Evolutionary conservation across 1,139 yeast genomes (phyloP).

Genomic region (Wickerhamomyces sp.): DNA sequence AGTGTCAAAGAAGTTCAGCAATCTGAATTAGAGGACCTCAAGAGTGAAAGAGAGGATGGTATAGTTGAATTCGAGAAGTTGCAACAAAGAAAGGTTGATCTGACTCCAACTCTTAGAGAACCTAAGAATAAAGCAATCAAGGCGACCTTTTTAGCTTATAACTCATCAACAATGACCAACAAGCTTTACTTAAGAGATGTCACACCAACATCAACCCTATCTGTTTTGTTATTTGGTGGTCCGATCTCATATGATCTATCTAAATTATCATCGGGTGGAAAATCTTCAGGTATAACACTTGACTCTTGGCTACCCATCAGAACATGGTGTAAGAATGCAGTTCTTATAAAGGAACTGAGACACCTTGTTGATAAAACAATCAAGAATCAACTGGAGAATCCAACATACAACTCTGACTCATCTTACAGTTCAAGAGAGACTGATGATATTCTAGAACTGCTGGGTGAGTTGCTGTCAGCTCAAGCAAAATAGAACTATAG

Average conservation of each 20-base stretch:
- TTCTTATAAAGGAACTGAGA: constrained; percentile 67
- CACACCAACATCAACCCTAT: constrained; percentile 72
- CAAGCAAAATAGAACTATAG: constrained; percentile 3
- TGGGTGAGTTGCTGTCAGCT: constrained; percentile 25
- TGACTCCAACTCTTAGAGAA: constrained; percentile 32
- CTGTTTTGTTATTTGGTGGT: constrained; percentile 78
- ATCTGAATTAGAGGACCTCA: constrained; percentile 13
- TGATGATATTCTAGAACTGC: constrained; percentile 29
- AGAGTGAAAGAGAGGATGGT: constrained; percentile 35
- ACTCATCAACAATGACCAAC: constrained; percentile 54
- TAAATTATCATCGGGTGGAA: constrained; percentile 30
- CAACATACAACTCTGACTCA: constrained; percentile 18
- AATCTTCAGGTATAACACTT: constrained; percentile 61
- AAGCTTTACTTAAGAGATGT: constrained; percentile 69
- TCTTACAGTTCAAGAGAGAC: constrained; percentile 14
- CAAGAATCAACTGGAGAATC: constrained; percentile 47
- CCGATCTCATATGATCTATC: constrained; percentile 63
- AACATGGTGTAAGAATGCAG: constrained; percentile 94
- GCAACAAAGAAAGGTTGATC: constrained; percentile 25
- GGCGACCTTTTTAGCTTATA: constrained; percentile 52
- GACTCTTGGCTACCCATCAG: constrained; percentile 80
- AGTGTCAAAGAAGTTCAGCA: constrained; percentile 23
- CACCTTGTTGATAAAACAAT: constrained; percentile 61
- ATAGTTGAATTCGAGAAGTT: constrained; percentile 27
- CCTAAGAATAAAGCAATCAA: constrained; percentile 28